phyloP scores from a whole-genome alignment of 305 asterid genomes.

The Coffea humblotiana region DNA sequence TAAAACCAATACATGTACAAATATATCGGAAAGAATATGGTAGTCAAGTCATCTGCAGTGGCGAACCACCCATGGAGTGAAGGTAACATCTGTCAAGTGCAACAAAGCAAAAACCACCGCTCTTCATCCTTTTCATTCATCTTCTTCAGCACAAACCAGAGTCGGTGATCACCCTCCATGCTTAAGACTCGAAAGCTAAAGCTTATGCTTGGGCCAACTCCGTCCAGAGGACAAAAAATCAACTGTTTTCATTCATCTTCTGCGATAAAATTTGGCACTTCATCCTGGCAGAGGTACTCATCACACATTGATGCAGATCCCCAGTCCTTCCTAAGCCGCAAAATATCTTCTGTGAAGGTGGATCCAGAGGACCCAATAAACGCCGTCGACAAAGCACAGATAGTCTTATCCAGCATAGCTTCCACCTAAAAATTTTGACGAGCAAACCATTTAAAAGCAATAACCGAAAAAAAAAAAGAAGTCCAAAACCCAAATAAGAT shows the following conservation, averaged over 20 bases:
- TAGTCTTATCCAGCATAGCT: slow-evolving; percentile 97
- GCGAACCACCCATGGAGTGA: background rate
- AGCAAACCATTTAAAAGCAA: background rate
- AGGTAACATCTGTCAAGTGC: background rate
- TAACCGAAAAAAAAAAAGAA: background rate
- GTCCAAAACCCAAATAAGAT: background rate
- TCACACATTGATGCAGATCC: slow-evolving; percentile 83
- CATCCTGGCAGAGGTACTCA: slow-evolving; percentile 79
- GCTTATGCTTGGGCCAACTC: background rate
- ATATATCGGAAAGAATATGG: slow-evolving; percentile 11
- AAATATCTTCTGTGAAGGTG: slow-evolving; percentile 92
- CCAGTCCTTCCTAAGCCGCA: slow-evolving; percentile 90
- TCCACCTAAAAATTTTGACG: slow-evolving; percentile 56
- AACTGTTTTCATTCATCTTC: slow-evolving; percentile 57
- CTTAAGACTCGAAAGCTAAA: background rate
- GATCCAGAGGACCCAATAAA: slow-evolving; percentile 94
- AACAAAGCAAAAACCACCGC: background rate
- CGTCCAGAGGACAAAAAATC: background rate
- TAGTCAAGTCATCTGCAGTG: background rate
- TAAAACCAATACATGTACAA: too few relatives aligned
- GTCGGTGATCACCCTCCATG: background rate
- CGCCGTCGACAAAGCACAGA: slow-evolving; percentile 84
- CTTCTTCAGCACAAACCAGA: background rate
- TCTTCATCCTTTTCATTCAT: slow-evolving; percentile 5
- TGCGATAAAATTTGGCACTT: slow-evolving; percentile 73